Conservation (phyloP, 805 yeast genomes). For the Diddensiella transvaalensis region DNA sequence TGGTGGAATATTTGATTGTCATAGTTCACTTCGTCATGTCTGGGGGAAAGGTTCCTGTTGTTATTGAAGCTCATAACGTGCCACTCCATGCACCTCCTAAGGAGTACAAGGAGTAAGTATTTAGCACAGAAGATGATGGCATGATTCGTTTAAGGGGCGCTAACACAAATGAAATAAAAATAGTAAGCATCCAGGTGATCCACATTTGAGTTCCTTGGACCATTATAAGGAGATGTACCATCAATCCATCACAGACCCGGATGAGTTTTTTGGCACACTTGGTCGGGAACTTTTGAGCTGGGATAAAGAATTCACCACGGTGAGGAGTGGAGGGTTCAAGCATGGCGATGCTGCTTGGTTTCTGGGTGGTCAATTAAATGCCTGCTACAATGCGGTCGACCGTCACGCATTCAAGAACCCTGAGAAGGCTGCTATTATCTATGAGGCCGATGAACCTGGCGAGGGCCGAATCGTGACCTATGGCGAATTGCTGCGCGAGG, state of each 20-base stretch:
- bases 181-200: constrained; percentile 30
- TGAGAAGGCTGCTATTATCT: constrained; percentile 61
- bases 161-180: too few relatives aligned
- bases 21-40: not conserved
- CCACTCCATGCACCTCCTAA: constrained; percentile 24
- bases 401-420: constrained; percentile 90
- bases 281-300: constrained; percentile 72
- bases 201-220: constrained; percentile 57
- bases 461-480: constrained; percentile 74
- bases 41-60: constrained; percentile 27
- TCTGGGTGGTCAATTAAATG: constrained; percentile 86
- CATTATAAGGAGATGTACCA: constrained; percentile 68
- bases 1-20: not conserved
- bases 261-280: constrained; percentile 69
- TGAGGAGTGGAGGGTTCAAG: constrained; percentile 57
- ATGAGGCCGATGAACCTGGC: constrained; percentile 89
- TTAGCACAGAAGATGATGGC: too few relatives aligned
- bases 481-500: constrained; percentile 80
- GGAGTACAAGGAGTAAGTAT: constrained; percentile 20
- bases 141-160: too few relatives aligned
- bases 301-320: constrained; percentile 72
- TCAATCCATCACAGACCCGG: constrained; percentile 76
- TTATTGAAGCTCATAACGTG: constrained; percentile 23
- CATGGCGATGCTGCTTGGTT: constrained; percentile 91
- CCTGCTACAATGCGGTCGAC: constrained; percentile 90